phyloP scores from a whole-genome alignment of 176 grass and related monocot species.

The Oryza longistaminata region DNA sequence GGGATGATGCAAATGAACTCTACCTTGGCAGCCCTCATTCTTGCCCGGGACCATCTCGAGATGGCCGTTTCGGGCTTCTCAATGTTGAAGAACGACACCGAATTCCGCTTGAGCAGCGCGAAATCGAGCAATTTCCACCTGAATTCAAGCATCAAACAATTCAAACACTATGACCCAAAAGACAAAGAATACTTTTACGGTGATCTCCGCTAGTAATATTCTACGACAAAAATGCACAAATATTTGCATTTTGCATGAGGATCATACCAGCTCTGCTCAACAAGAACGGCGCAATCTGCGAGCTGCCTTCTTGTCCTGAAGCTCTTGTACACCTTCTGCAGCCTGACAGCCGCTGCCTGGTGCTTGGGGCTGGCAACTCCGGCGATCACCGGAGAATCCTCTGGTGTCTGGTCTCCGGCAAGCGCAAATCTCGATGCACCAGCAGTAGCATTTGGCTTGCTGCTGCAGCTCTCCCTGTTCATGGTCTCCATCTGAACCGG shows the following conservation, averaged over 20 bases:
- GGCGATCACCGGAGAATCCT: slow-evolving; percentile 35
- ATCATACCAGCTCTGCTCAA: slow-evolving; percentile 74
- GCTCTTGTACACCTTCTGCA: slow-evolving; percentile 93
- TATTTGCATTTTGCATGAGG: background rate
- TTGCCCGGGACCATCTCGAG: slow-evolving; percentile 78
- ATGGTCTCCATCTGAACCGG: slow-evolving; percentile 44
- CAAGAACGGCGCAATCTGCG: slow-evolving; percentile 73
- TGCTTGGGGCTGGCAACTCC: slow-evolving; percentile 48
- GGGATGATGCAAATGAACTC: background rate
- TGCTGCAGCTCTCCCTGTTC: slow-evolving; percentile 13
- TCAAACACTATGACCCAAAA: background rate
- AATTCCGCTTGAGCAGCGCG: slow-evolving; percentile 73
- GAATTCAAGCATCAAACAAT: slow-evolving; percentile 22
- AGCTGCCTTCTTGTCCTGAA: slow-evolving; percentile 83
- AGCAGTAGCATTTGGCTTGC: background rate
- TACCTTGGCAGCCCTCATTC: slow-evolving; percentile 74
- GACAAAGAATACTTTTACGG: background rate
- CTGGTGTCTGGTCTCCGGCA: slow-evolving; percentile 21
- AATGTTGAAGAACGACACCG: slow-evolving; percentile 80
- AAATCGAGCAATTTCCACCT: slow-evolving; percentile 95
- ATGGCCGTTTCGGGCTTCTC: slow-evolving; percentile 62
- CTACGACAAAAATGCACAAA: background rate
- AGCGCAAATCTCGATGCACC: slow-evolving; percentile 38
- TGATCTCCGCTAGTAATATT: background rate
- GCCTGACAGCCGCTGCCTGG: slow-evolving; percentile 60